Base-by-base conservation (phyloP, 768 basidiomycete genomes). In the Tylopilus sp. region DNA sequence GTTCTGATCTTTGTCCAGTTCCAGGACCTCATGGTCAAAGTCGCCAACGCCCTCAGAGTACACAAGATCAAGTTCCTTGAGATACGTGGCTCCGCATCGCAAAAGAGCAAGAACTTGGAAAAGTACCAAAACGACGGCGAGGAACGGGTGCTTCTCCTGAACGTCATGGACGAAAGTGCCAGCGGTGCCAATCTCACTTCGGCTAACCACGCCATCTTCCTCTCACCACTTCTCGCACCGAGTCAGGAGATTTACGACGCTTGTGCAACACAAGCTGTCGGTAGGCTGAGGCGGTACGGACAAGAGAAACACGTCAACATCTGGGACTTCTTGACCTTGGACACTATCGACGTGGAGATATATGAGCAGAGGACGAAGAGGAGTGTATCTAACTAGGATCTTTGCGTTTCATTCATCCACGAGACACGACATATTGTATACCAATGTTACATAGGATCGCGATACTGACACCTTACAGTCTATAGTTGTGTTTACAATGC, bases 1-100 rank as follows among this genome's bases (percentile, higher is more conserved):
- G 81, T 94, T 17, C 80, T 98, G 40, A 80, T 98, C 55, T 98
- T 98, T 71, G 89, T 95, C n/a, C 95, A 98, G 64, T 98, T 95
- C 77, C 85, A 82, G 6, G 94, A 97, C 70, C 78, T 98, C 52
- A 91, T 89, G 80, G 83, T 83, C 64, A 97, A 95, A 68, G 89
- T 97, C 26, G 83, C 83, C 8, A 88, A 92, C 55, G 91, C 92
- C 0, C 79, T 98, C 56, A 73, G 67, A 2, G 79, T 80, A 47
- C 78, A 91, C 64, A 79, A 81, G 40, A 82, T 97, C 61, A 75
- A 77, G 39, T 91, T 81, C 72, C 77, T 91, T 46, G 86, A 91
- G 63, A 90, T 95, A 70, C 83, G 81, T 51, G 92, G 93, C 38
- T 79, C 81, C 4, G 86, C 89, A 5, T 77, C 80, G 44, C 73